Evolutionary conservation across 1,284 basidiomycete genomes (phyloP).

Genomic region (Phaffia rhodozyma): DNA sequence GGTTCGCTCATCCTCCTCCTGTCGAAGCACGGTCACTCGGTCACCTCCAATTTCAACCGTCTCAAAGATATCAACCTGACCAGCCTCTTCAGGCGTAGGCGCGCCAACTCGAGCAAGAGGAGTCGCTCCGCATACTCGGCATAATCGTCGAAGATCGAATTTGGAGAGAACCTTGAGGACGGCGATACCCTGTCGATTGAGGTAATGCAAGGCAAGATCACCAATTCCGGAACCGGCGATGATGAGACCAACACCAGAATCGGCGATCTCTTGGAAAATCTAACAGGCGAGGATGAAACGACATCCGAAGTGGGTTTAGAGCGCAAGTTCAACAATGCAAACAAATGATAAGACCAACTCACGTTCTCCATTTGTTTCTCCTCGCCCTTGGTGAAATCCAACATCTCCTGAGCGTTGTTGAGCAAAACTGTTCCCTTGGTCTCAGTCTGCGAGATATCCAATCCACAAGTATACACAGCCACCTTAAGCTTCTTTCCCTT

Average conservation of each 20-base stretch:
- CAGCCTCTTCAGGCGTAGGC: constrained; percentile 92
- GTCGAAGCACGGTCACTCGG: constrained; percentile 89
- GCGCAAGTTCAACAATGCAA: background rate
- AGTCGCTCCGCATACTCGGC: constrained; percentile 89
- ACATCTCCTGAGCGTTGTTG: constrained; percentile 90
- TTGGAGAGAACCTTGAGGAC: constrained; percentile 97
- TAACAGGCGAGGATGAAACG: constrained; percentile 28
- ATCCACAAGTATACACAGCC: constrained; percentile 82
- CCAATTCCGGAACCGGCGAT: constrained; percentile 86
- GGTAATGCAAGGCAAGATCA: constrained; percentile 93
- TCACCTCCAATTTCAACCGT: constrained; percentile 95
- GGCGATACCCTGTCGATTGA: constrained; percentile 84
- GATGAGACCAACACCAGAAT: constrained; percentile 86
- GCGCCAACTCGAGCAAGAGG: constrained; percentile 91
- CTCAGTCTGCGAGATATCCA: constrained; percentile 93
- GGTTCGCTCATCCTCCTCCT: constrained; percentile 62
- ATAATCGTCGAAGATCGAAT: constrained; percentile 88
- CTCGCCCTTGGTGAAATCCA: constrained; percentile 91
- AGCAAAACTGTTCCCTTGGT: constrained; percentile 97
- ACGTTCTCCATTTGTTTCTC: constrained; percentile 92
- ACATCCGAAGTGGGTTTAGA: background rate
- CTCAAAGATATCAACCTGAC: constrained; percentile 86
- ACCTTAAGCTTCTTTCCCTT: constrained; percentile 74
- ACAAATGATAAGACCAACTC: constrained; percentile 16
- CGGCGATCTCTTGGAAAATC: constrained; percentile 95